Base-by-base conservation (phyloP, 2,329 filamentous ascomycete species). In the Fusarium sp. region DNA sequence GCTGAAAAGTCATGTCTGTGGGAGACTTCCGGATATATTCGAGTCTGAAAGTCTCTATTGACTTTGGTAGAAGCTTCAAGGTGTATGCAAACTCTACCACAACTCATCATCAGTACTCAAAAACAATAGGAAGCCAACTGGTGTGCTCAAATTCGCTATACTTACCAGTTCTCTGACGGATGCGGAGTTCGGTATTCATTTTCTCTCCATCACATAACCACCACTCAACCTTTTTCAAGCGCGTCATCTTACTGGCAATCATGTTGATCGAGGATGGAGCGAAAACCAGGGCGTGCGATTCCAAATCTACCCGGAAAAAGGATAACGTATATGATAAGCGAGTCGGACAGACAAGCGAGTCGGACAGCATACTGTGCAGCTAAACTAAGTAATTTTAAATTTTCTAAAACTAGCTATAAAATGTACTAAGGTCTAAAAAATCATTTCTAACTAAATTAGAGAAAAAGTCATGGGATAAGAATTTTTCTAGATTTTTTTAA, bases 161-260 rank as follows among this genome's bases (percentile, higher is more conserved):
- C 69, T 59, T 45, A 67, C 69, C 52, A 2, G 57, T 67, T 67
- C 67, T 71, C 43, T 71, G 67, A 13, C 37, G 59, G 10, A 54
- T 43, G 1, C 64, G 29, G 13, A 48, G n/a, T 3, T 39, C 18
- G 0, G 14, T 20, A 18, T 70, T 11, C 7, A 58, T 14, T 6
- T 56, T 60, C 24, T 71, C 67, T 16, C 31, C 62, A n/a, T 71
- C 67, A 4, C n/a, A 54, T 10, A 71, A 45, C 24, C 45, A 48
- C 69, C 69, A 71, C 20, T 63, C 33, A 1, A 57, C 43, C 37
- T 50, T 48, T 4, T 14, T n/a, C 3, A 71, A 14, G 22, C 35
- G 43, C 5, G 37, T 54, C 69, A 71, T 71, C 43, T 56, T 71
- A 2, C 67, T 54, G 3, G 63, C 43, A 2, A 71, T 59, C 0